Evolutionary conservation across 805 yeast species (phyloP).

Genomic region (Spencermartinsiella europaea): DNA sequence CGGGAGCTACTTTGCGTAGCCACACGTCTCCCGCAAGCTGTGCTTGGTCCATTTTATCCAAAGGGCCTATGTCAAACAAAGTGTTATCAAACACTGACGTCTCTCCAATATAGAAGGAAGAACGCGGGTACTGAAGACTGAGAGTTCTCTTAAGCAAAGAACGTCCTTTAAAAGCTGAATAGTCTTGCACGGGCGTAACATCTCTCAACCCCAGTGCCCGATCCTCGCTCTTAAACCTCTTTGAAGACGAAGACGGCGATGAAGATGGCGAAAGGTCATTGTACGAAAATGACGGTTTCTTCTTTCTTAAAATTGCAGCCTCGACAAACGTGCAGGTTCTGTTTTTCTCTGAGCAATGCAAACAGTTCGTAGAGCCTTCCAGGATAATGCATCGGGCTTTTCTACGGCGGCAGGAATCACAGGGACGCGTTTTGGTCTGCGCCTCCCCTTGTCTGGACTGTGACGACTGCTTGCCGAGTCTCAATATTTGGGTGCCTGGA

Average conservation of each 20-base stretch:
- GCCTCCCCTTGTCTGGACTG: neutral
- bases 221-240: neutral
- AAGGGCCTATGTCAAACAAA: conserved; percentile 56
- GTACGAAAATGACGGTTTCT: conserved; percentile 17
- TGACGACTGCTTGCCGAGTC: neutral
- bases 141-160: conserved; percentile 63
- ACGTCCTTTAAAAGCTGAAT: conserved; percentile 56
- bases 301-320: conserved; percentile 39
- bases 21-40: conserved; percentile 61
- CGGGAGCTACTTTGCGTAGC: conserved; percentile 72
- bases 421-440: conserved; percentile 43
- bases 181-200: conserved; percentile 57
- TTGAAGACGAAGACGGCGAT: neutral
- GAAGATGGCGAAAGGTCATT: conserved; percentile 23
- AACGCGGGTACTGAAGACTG: conserved; percentile 81
- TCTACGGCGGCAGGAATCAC: conserved; percentile 79
- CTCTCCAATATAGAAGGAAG: conserved; percentile 84
- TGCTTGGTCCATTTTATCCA: conserved; percentile 75
- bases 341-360: conserved; percentile 70
- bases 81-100: conserved; percentile 77
- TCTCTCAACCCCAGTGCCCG: conserved; percentile 22
- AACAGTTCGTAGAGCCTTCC: conserved; percentile 50
- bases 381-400: conserved; percentile 74
- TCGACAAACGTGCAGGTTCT: conserved; percentile 72
- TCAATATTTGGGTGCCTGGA: neutral